Conservation (phyloP, 1,284 basidiomycete genomes). For the Leccinum griseonigrum region DNA sequence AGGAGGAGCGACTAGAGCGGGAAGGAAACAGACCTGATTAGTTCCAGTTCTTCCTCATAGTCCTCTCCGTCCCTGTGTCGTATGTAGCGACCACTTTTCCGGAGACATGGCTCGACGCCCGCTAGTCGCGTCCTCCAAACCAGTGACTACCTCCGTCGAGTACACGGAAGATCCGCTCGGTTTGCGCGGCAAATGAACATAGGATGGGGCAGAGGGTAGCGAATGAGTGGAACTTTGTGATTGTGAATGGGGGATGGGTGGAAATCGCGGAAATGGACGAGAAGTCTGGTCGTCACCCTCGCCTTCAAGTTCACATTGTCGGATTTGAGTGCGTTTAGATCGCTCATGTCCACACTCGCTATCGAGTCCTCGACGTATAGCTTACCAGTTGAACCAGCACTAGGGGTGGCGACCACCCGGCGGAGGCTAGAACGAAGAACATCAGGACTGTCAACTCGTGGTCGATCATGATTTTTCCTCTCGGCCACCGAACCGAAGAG, state of each 20-base stretch:
- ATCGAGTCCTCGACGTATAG: constrained; percentile 25
- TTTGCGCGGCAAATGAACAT: constrained; percentile 25
- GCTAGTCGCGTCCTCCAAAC: constrained; percentile 3
- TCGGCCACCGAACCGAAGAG: constrained; percentile 8
- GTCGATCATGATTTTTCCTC: constrained; percentile 8
- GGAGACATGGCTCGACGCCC: constrained; percentile 28
- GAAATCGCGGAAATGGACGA: constrained; percentile 27
- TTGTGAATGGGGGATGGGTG: constrained; percentile 22
- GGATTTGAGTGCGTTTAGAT: constrained; percentile 29
- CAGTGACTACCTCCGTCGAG: constrained; percentile 12
- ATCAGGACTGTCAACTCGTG: constrained; percentile 18
- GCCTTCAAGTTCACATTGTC: constrained; percentile 22
- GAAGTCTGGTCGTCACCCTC: constrained; percentile 26
- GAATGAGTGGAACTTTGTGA: constrained; percentile 7
- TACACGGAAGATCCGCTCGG: constrained; percentile 17
- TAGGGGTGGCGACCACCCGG: constrained; percentile 6
- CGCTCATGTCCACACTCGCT: constrained; percentile 31
- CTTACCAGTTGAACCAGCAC: constrained; percentile 4
- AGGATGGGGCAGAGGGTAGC: constrained; percentile 10
- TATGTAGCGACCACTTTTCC: constrained; percentile 22
- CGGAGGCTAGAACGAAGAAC: constrained; percentile 19
- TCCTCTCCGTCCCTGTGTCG: constrained; percentile 25
- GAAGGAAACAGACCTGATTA: constrained; percentile 25
- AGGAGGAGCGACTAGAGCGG: constrained; percentile 12
- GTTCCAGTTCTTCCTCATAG: constrained; percentile 34